These are phyloP conservation scores for Brettanomyces naardenensis DNA, from an alignment of 805 yeast species.

Conservation along the genomic window DNA sequence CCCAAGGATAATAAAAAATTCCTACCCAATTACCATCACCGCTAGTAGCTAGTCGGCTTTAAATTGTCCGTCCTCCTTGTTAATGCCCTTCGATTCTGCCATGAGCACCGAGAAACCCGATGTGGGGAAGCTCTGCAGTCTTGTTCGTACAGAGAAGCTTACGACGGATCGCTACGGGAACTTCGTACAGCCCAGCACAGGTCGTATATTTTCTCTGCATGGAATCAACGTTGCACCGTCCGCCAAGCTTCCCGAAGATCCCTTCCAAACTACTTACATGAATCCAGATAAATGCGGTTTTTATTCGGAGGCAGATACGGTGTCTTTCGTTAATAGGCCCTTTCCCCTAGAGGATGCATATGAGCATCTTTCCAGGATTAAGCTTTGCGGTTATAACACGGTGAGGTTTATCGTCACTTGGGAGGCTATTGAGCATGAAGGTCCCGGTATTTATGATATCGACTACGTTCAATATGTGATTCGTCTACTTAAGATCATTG, in stretches of 20 bases:
- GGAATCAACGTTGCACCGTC: slow-evolving; percentile 81
- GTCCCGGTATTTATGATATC: slow-evolving; percentile 77
- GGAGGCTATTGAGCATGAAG: slow-evolving; percentile 88
- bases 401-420: slow-evolving; percentile 74
- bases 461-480: slow-evolving; percentile 67
- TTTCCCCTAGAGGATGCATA: slow-evolving; percentile 69
- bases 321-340: slow-evolving; percentile 80
- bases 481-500: slow-evolving; percentile 48
- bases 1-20: neutral
- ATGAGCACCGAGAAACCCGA: neutral
- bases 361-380: slow-evolving; percentile 60
- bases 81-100: too few species aligned
- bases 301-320: slow-evolving; percentile 58
- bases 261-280: slow-evolving; percentile 36
- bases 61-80: too few species aligned
- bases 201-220: slow-evolving; percentile 55
- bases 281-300: slow-evolving; percentile 37
- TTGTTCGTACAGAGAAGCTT: slow-evolving; percentile 14
- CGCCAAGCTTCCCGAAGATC: slow-evolving; percentile 59
- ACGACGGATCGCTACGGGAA: slow-evolving; percentile 41
- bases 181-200: slow-evolving; percentile 42
- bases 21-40: neutral
- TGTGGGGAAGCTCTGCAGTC: neutral
- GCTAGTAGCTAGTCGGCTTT: too few species aligned
- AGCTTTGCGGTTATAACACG: slow-evolving; percentile 74